These are phyloP conservation scores for Sanghuangporus baumii DNA, from an alignment of 1,284 basidiomycete species.

Conservation along the genomic window DNA sequence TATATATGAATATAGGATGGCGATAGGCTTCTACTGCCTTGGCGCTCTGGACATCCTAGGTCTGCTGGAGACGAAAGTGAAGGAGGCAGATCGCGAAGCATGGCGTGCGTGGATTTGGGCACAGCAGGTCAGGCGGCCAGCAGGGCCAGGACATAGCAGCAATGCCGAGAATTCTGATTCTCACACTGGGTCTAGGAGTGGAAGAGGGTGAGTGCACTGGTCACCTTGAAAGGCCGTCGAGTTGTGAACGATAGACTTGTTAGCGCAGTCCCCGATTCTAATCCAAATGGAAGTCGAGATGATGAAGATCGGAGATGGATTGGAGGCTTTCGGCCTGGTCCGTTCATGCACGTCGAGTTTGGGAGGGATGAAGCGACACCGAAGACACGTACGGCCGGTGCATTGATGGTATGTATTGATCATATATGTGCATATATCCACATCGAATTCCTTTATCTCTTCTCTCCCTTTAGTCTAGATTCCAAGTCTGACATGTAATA, in stretches of 20 bases:
- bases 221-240: not conserved
- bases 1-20: constrained; percentile 47
- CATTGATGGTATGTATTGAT: not conserved
- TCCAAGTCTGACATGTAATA: too few relatives aligned
- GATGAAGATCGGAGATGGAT: not conserved
- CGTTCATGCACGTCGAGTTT: constrained; percentile 49
- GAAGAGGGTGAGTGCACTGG: not conserved
- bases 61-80: constrained; percentile 43
- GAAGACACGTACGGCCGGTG: not conserved
- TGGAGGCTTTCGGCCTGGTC: constrained; percentile 29
- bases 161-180: not conserved
- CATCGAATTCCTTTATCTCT: not conserved
- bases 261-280: not conserved
- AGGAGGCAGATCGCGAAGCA: constrained; percentile 43
- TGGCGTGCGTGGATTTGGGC: constrained; percentile 88
- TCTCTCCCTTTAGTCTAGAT: too few relatives aligned
- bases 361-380: not conserved
- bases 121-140: constrained; percentile 32
- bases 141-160: not conserved
- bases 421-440: not conserved
- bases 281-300: not conserved
- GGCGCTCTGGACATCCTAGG: constrained; percentile 73
- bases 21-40: constrained; percentile 81
- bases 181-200: not conserved
- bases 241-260: not conserved